Evolutionary conservation across 2,329 filamentous ascomycete genomes (phyloP).

Genomic region (Penicillium glabrum): DNA sequence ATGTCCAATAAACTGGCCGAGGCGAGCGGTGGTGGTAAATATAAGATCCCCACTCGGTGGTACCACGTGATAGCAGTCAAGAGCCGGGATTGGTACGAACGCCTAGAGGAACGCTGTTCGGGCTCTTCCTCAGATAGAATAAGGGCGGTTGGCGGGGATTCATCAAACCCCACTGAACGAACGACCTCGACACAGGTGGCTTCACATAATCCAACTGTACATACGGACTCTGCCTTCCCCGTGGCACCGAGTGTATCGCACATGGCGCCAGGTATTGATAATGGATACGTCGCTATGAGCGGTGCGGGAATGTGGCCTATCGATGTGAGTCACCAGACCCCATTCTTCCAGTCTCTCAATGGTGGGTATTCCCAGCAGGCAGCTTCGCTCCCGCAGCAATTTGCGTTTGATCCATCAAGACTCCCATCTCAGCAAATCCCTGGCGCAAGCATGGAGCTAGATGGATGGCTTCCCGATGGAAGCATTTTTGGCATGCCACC

Average conservation of each 20-base stretch:
- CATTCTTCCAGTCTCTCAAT: constrained; percentile 14
- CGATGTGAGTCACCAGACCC: constrained; percentile 14
- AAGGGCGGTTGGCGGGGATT: constrained; percentile 11
- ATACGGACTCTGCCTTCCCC: constrained; percentile 14
- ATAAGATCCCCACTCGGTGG: constrained; percentile 36
- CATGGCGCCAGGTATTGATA: constrained; percentile 18
- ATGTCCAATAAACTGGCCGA: constrained; percentile 31
- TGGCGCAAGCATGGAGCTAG: constrained; percentile 29
- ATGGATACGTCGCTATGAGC: constrained; percentile 23
- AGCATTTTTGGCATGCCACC: constrained; percentile 29
- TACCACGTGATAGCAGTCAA: constrained; percentile 32
- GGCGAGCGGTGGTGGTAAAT: constrained; percentile 33
- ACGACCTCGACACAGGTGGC: constrained; percentile 4
- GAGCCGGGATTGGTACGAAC: constrained; percentile 34
- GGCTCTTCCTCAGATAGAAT: constrained; percentile 5
- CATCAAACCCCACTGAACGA: constrained; percentile 15
- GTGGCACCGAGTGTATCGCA: constrained; percentile 13
- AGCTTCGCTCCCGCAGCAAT: constrained; percentile 22
- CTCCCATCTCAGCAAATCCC: constrained; percentile 16
- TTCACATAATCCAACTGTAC: constrained; percentile 4
- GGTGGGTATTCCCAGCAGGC: constrained; percentile 20
- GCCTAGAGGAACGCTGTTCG: constrained; percentile 26
- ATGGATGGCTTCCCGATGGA: constrained; percentile 32
- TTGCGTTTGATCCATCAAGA: constrained; percentile 22
- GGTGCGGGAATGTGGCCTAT: constrained; percentile 24